These are phyloP conservation scores for Naematelia encephala DNA, from an alignment of 768 basidiomycete genomes.

Conservation along the genomic window DNA sequence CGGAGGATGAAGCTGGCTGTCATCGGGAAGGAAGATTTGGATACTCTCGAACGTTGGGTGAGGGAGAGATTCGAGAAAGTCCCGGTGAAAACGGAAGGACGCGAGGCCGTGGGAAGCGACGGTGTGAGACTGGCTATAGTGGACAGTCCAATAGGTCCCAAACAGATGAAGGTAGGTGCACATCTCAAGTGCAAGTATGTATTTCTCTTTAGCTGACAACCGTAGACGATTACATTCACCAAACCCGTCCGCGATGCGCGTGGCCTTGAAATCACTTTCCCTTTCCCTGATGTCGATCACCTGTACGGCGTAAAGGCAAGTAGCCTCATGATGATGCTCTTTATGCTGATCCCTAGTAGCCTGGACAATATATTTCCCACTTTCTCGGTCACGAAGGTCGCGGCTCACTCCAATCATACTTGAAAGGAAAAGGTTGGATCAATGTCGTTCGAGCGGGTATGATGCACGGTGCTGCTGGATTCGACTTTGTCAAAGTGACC, in stretches of 20 bases:
- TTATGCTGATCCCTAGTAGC: constrained; percentile 38
- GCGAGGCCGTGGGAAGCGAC: constrained; percentile 25
- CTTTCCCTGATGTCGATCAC: constrained; percentile 51
- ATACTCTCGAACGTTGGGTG: constrained; percentile 46
- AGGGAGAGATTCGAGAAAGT: constrained; percentile 45
- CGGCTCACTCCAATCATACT: constrained; percentile 83
- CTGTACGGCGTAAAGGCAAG: constrained; percentile 59
- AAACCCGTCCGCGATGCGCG: constrained; percentile 87
- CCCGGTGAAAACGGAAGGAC: constrained; percentile 35
- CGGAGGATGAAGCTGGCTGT: constrained; percentile 61
- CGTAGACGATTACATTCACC: constrained; percentile 56
- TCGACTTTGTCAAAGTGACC: constrained; percentile 84
- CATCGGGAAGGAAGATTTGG: constrained; percentile 50
- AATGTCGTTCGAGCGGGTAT: constrained; percentile 68
- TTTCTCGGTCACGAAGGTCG: constrained; percentile 73
- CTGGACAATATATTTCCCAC: constrained; percentile 72
- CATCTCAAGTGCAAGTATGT: constrained; percentile 2
- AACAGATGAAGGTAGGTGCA: constrained; percentile 43
- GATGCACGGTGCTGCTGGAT: constrained; percentile 66
- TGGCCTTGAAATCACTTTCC: constrained; percentile 70
- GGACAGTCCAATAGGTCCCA: constrained; percentile 35
- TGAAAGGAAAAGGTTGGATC: constrained; percentile 85
- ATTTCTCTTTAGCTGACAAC: no score
- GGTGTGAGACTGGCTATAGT: constrained; percentile 40
- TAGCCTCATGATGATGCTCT: background rate